Evolutionary conservation across 163 green algal genomes (phyloP).

Genomic region (Chloromonas sp.): DNA sequence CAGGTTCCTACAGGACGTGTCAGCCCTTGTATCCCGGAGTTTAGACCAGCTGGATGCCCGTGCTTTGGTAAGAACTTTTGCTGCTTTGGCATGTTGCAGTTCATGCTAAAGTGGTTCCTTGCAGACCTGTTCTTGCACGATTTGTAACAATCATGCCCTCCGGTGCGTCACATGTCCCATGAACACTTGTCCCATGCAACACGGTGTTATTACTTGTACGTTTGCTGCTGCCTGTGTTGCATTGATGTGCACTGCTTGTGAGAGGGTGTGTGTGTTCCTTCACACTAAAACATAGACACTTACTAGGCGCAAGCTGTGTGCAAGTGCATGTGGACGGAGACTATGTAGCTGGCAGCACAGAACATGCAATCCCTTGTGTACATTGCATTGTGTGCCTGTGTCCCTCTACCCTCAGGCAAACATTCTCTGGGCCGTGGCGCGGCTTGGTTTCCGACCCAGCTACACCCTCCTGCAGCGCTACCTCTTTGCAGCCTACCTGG

Average conservation of each 20-base stretch:
- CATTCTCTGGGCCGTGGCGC: constrained; percentile 26
- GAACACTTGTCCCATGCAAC: not conserved
- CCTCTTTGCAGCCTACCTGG: constrained; percentile 22
- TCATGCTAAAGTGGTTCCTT: not conserved
- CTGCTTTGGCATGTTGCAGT: not conserved
- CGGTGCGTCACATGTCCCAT: not conserved
- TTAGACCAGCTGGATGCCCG: not conserved
- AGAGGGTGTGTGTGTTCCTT: no score
- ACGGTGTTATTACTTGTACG: not conserved
- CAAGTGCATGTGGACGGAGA: no score
- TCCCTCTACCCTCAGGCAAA: constrained; percentile 17
- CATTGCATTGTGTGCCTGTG: not conserved
- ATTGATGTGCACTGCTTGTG: no score
- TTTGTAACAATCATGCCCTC: not conserved
- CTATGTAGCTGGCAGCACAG: no score
- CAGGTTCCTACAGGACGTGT: not conserved
- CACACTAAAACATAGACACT: no score
- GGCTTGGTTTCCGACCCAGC: constrained; percentile 23
- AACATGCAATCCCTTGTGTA: no score
- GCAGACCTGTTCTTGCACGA: not conserved
- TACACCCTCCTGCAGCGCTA: constrained; percentile 18
- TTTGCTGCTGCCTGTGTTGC: no score
- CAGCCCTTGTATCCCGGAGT: not conserved
- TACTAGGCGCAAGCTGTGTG: no score
- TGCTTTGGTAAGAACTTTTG: not conserved